Percentiles rank a stretch among this genome's conserved stretches.
Evolutionary conservation across 805 yeast genomes (phyloP).

Genomic region (Barnettozyma populi): DNA sequence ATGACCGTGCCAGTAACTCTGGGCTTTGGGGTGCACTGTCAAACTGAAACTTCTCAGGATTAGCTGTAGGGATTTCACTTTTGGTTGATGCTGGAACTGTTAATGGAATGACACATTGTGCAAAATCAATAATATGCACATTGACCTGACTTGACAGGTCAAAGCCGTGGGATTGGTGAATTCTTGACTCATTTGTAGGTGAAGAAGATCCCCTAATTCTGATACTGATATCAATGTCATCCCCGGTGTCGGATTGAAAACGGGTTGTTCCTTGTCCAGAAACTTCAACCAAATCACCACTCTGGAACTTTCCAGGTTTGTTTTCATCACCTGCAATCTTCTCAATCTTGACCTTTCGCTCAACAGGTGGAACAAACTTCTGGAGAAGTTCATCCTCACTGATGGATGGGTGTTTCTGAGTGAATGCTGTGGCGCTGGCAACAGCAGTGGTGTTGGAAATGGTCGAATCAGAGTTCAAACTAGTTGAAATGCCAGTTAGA

Average conservation of each 20-base stretch:
- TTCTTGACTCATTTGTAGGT: not conserved
- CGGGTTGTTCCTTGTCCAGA: conserved; percentile 2
- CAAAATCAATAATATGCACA: conserved; percentile 90
- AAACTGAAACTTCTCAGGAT: not conserved
- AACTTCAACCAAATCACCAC: conserved; percentile 73
- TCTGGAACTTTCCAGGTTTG: conserved; percentile 42
- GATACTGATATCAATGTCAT: not conserved
- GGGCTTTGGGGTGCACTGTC: conserved; percentile 1
- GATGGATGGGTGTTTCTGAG: not conserved
- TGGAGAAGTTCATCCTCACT: not conserved
- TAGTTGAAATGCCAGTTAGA: not conserved
- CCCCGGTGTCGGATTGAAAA: not conserved
- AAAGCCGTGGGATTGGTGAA: not conserved
- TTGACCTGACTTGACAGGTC: conserved; percentile 18
- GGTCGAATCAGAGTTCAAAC: not conserved
- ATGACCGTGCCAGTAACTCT: not conserved
- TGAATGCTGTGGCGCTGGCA: not conserved
- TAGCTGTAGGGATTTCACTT: not conserved
- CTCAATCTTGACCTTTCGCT: not conserved
- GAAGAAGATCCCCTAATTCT: not conserved
- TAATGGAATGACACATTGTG: conserved; percentile 77
- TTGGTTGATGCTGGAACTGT: not conserved
- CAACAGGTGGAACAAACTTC: not conserved
- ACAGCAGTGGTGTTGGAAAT: not conserved
- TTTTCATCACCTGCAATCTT: not conserved